phyloP scores from a whole-genome alignment of 2,329 filamentous ascomycete genomes.

The Botrytis tulipae region DNA sequence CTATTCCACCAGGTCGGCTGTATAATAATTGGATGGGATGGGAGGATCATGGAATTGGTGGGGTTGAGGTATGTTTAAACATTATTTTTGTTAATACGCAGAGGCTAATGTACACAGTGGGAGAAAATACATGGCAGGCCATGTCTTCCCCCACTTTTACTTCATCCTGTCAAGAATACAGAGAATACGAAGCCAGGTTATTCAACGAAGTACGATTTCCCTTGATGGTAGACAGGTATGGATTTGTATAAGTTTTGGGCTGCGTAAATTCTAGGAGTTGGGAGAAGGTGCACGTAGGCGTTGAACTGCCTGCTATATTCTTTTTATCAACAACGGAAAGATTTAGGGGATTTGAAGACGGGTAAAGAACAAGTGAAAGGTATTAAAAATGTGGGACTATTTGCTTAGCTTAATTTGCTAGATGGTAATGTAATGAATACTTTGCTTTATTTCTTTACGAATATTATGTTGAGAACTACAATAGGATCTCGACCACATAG shows the following conservation, averaged over 20 bases:
- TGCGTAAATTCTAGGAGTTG: no score
- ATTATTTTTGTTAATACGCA: neutral
- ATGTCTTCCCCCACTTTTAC: conserved; percentile 57
- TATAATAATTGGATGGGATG: conserved; percentile 65
- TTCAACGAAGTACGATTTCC: conserved; percentile 15
- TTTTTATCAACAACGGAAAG: neutral
- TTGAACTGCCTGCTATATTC: neutral
- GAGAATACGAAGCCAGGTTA: conserved; percentile 37
- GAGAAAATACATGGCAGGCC: conserved; percentile 55
- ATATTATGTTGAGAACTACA: neutral
- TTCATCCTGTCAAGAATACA: conserved; percentile 61
- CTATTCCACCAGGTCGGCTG: conserved; percentile 54
- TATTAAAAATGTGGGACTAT: neutral
- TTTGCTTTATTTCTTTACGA: no score
- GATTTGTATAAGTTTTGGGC: neutral
- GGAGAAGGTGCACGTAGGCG: neutral
- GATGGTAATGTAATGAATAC: neutral
- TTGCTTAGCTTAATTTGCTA: neutral
- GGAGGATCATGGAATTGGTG: conserved; percentile 54
- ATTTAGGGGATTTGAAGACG: rapidly evolving
- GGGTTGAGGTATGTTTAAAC: conserved; percentile 38
- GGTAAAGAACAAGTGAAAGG: neutral
- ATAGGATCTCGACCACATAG: rapidly evolving
- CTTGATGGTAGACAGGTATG: neutral
- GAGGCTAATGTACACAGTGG: conserved; percentile 42